phyloP scores from a whole-genome alignment of 768 basidiomycete genomes.

The Mycena indigotica region DNA sequence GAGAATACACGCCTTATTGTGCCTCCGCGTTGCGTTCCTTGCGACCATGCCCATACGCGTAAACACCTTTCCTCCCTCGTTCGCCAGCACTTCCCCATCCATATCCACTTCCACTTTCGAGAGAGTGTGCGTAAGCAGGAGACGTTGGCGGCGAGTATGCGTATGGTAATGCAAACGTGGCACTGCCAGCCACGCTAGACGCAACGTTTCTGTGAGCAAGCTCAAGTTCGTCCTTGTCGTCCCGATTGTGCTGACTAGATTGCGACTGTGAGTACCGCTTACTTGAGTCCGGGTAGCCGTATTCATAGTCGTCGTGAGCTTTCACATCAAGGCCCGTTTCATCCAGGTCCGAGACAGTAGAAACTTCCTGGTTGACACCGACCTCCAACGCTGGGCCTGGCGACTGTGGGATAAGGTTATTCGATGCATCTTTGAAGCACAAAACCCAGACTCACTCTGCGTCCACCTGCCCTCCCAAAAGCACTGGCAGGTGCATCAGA shows the following conservation, averaged over 20 bases:
- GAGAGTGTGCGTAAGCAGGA: not conserved
- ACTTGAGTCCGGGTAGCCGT: not conserved
- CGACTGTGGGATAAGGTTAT: not conserved
- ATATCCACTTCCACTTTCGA: not conserved
- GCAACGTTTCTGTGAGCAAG: not conserved
- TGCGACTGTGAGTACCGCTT: not conserved
- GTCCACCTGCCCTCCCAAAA: not conserved
- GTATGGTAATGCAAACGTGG: not conserved
- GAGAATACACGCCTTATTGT: too few relatives aligned
- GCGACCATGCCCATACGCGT: not conserved
- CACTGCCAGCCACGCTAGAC: not conserved
- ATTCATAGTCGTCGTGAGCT: not conserved
- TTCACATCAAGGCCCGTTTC: not conserved
- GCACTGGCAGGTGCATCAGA: not conserved
- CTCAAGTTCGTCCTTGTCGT: conserved; percentile 1
- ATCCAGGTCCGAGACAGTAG: conserved; percentile 20
- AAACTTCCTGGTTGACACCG: conserved; percentile 22
- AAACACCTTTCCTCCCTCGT: not conserved
- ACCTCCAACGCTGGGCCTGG: conserved; percentile 20
- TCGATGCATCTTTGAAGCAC: not conserved
- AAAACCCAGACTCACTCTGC: not conserved
- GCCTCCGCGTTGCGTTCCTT: not conserved
- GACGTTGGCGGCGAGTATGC: conserved; percentile 1
- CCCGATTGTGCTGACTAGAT: not conserved
- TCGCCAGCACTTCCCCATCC: conserved; percentile 1